Evolutionary conservation across 208 protist genomes (phyloP).

Genomic region (Trypanosoma congolense): DNA sequence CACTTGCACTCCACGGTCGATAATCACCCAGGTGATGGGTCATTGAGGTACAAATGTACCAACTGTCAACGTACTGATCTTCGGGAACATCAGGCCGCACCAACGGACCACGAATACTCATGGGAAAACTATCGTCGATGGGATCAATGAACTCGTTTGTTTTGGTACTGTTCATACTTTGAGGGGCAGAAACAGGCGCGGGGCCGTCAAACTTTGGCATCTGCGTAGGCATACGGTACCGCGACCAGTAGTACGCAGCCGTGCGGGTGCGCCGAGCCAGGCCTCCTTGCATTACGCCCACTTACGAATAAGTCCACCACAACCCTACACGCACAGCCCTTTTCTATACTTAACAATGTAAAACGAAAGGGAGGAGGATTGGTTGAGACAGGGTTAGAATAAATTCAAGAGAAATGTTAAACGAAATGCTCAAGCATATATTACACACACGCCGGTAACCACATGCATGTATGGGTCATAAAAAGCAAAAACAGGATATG

Average conservation of each 20-base stretch:
- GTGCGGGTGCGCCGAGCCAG: conserved; percentile 30
- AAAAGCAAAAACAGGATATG: too few relatives aligned
- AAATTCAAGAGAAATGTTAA: too few relatives aligned
- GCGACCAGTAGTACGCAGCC: conserved; percentile 74
- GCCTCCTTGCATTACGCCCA: conserved; percentile 6
- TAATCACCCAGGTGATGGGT: conserved; percentile 84
- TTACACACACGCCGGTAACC: too few relatives aligned
- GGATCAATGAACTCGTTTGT: conserved; percentile 89
- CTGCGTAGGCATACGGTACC: conserved; percentile 78
- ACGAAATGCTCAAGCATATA: too few relatives aligned
- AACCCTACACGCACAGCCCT: not conserved
- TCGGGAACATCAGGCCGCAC: conserved; percentile 79
- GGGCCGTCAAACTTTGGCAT: conserved; percentile 86
- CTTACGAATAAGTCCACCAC: not conserved
- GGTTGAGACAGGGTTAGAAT: too few relatives aligned
- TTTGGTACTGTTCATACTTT: conserved; percentile 90
- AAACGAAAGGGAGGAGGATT: too few relatives aligned
- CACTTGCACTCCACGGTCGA: conserved; percentile 77
- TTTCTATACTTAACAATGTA: too few relatives aligned
- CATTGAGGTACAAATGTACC: conserved; percentile 88
- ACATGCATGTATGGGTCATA: too few relatives aligned
- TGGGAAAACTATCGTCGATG: conserved; percentile 86
- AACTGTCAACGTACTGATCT: conserved; percentile 89
- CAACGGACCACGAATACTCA: conserved; percentile 73
- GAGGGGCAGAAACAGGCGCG: conserved; percentile 73